Base-by-base conservation (phyloP, 805 yeast species). In the Kodamaea hsintzibuensis region DNA sequence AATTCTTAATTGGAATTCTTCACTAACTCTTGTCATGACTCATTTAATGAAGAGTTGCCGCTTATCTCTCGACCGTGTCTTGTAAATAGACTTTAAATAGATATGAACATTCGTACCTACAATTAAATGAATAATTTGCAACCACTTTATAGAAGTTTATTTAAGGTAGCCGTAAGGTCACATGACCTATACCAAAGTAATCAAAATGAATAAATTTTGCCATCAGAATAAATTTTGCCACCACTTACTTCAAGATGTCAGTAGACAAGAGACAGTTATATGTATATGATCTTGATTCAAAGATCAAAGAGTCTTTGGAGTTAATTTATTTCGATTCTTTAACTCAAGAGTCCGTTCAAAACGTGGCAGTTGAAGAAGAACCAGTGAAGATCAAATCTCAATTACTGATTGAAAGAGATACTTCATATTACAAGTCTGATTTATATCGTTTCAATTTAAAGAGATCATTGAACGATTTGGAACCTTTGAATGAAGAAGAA, bases 391-490 rank as follows among this genome's bases (percentile, higher is more conserved):
- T 16, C 25, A 17, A 14, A 40, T 40, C 44, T 8, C 2, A 8
- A 9, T 8, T 25, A 8, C 38, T 37, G 6, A 38, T 22, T 13
- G 49, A 47, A 27, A 47, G 42, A n/a, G 61, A 58, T 46, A 40
- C 49, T 6, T 43, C 40, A 18, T 56, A 84, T 60, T 85, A 78
- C 67, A 83, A 81, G 60, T 73, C 84, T 0, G 89, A 85, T 60
- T 73, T 78, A 18, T 85, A 86, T 61, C 74, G 82, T 39, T 76
- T 77, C 62, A 89, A 89, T 63, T 57, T 82, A 51, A 85, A 85
- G 64, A 73, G 92, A 52, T 64, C 72, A 8, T 60, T 81, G 27
- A 69, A 69, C 39, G 79, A 80, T 0, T 69, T 82, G 47, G 65
- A 73, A 0, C 72, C 82, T 0, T 64, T 87, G 14, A 69, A 78